phyloP scores from a whole-genome alignment of 179 eudicot species.

The Beta macrorhiza region DNA sequence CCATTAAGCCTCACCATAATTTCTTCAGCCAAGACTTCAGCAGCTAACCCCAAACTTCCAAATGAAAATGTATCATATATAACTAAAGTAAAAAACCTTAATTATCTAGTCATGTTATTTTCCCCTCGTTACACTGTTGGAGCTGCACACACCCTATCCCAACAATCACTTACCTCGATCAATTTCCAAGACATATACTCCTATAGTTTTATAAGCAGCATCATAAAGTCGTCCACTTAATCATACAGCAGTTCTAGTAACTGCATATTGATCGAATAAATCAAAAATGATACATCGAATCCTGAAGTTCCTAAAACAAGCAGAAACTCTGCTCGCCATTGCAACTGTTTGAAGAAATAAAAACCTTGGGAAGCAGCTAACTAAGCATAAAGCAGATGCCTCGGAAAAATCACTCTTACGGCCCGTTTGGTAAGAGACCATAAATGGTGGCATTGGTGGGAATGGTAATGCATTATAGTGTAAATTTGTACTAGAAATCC shows the following conservation, averaged over 20 bases:
- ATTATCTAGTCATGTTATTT: too few species aligned
- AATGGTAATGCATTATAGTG: too few species aligned
- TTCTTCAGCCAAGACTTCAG: slow-evolving; percentile 1
- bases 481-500: too few species aligned
- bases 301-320: not conserved
- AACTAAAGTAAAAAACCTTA: not conserved
- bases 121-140: not conserved
- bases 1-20: not conserved
- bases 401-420: not conserved
- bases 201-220: too few species aligned
- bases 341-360: not conserved
- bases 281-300: not conserved
- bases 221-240: too few species aligned
- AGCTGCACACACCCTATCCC: not conserved
- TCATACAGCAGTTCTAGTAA: too few species aligned
- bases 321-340: not conserved
- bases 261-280: not conserved
- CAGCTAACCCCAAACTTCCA: not conserved
- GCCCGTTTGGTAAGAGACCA: too few species aligned
- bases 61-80: not conserved
- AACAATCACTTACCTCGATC: too few species aligned
- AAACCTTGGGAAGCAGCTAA: not conserved
- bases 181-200: too few species aligned
- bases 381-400: not conserved
- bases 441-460: too few species aligned